Base-by-base conservation (phyloP, 805 yeast genomes). In the Candida peoriensis region DNA sequence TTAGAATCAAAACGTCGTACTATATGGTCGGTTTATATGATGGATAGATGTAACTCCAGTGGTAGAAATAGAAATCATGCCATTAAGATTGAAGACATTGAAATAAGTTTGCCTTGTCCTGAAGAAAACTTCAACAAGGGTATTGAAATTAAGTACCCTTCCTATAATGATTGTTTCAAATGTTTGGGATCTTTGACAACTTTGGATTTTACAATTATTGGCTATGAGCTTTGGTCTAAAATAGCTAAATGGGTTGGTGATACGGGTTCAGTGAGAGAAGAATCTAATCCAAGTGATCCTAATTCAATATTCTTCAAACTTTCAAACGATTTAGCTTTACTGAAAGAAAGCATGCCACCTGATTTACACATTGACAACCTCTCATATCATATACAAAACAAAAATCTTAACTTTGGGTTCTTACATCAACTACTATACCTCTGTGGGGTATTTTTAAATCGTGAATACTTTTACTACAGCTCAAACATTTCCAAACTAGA, bases 21-120 rank as follows among this genome's bases (percentile, higher is more conserved):
- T 4, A 44, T 64, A 4, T 64, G 70, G 70, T 43, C 61, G 4
- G 65, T 62, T 10, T 63, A 57, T 34, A 61, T 64, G 66, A 61
- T 64, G 67, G 70, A 64, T 40, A 37, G 66, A 24, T 61, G 67
- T 37, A 62, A 56, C 24, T 55, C 64, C 8, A 56, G 64, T 39
- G 66, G 66, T 4, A 41, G 62, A 32, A 48, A 54, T 21, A 37
- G 67, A 20, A 50, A 58, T 8, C 50, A 62, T 13, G 58, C 63
- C 20, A 51, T 63, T 5, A 47, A 49, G 34, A 45, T 61, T 17
- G 60, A 58, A 14, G 64, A 61, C 34, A 59, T 63, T 14, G 39
- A 47, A 7, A 47, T 61, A 8, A 36, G 44, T 14, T 43, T 63
- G 11, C 68, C 68, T 3, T 52, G 57, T 21, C 44, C 50, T 2